These are phyloP conservation scores for Turritis glabra DNA, from an alignment of 345 rosid genomes.

Conservation along the genomic window DNA sequence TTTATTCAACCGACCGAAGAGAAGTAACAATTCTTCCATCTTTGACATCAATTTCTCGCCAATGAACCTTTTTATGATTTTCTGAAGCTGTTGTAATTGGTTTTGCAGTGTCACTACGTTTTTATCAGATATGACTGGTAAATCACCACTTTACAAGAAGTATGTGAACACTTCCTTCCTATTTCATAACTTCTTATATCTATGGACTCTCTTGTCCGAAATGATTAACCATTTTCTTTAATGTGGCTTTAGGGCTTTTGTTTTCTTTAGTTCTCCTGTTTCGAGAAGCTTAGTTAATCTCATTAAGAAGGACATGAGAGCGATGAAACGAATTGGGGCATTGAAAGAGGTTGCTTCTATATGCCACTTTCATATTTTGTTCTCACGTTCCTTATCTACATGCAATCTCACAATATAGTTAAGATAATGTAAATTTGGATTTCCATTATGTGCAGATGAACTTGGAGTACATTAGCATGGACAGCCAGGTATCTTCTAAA, in stretches of 20 bases:
- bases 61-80: not conserved
- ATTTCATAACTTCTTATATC: not conserved
- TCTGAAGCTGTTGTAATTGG: not conserved
- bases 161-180: slow-evolving; percentile 45
- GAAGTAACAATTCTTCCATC: slow-evolving; percentile 50
- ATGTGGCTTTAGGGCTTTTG: slow-evolving; percentile 70
- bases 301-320: slow-evolving; percentile 74
- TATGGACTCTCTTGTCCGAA: not conserved
- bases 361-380: not conserved
- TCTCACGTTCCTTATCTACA: slow-evolving; percentile 1
- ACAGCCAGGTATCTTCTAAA: slow-evolving; percentile 83
- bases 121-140: slow-evolving; percentile 94
- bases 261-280: slow-evolving; percentile 93
- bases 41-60: slow-evolving; percentile 17
- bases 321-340: slow-evolving; percentile 82
- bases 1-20: slow-evolving; percentile 86
- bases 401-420: slow-evolving; percentile 3
- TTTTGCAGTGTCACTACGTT: slow-evolving; percentile 71
- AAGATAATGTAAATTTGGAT: not conserved
- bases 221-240: not conserved
- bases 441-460: slow-evolving; percentile 74
- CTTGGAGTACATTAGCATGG: slow-evolving; percentile 93
- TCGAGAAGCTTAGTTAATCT: slow-evolving; percentile 72
- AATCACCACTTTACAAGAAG: slow-evolving; percentile 85
- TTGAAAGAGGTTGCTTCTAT: slow-evolving; percentile 69